Percentiles rank a stretch among this genome's conserved stretches.
phyloP scores from a whole-genome alignment of 495 filamentous ascomycete species.

The Aspergillus olivimuriae region DNA sequence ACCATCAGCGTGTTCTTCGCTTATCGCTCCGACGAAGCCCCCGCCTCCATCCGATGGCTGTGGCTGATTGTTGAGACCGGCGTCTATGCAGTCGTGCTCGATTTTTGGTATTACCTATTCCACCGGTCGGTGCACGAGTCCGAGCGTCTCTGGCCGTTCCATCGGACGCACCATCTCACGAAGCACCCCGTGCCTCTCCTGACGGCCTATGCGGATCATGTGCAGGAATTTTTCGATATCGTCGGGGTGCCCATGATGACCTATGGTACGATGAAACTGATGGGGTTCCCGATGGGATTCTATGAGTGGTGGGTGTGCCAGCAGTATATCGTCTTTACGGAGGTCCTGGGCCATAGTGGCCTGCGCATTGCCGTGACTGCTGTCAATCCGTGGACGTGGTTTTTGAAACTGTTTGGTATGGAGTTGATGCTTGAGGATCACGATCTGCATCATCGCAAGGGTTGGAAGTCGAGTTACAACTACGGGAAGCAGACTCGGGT shows the following conservation, averaged over 20 bases:
- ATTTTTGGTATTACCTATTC: conserved; percentile 39
- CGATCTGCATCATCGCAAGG: conserved; percentile 35
- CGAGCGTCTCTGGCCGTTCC: conserved; percentile 28
- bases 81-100: conserved; percentile 29
- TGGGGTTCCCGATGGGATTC: conserved; percentile 33
- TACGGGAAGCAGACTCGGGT: conserved; percentile 38
- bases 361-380: conserved; percentile 25
- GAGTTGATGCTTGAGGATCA: conserved; percentile 35
- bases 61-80: conserved; percentile 25
- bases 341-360: conserved; percentile 30
- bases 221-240: conserved; percentile 35
- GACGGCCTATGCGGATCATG: conserved; percentile 27
- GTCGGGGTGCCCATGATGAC: conserved; percentile 28
- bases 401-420: conserved; percentile 18
- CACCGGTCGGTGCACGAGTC: conserved; percentile 31
- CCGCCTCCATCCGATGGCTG: conserved; percentile 17
- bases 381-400: conserved; percentile 22
- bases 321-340: conserved; percentile 29
- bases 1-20: conserved; percentile 27
- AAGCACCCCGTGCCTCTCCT: conserved; percentile 34
- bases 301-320: conserved; percentile 38
- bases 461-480: conserved; percentile 34
- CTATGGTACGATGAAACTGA: conserved; percentile 20
- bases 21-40: conserved; percentile 16
- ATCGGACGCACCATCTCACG: conserved; percentile 35